phyloP scores from a whole-genome alignment of 164 flowering plant genomes.

The Piper betle region DNA sequence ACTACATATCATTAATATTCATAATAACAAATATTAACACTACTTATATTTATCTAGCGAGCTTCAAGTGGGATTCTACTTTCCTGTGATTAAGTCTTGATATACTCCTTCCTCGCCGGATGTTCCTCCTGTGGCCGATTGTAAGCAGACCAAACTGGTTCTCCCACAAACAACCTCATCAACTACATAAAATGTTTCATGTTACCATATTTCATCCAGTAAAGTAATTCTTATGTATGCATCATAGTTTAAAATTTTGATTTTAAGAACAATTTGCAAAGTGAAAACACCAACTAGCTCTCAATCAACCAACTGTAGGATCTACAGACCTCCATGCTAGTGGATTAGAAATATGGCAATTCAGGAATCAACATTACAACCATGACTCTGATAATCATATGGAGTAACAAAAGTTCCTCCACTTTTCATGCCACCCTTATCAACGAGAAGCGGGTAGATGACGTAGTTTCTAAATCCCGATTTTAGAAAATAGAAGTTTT shows the following conservation, averaged over 20 bases:
- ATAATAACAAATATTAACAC: not conserved
- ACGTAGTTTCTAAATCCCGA: too few relatives aligned
- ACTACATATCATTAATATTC: not conserved
- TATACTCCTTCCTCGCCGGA: slow-evolving; percentile 67
- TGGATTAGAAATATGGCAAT: too few relatives aligned
- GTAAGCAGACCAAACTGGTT: slow-evolving; percentile 79
- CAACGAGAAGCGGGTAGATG: too few relatives aligned
- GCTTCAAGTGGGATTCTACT: slow-evolving; percentile 36
- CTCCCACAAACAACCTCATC: slow-evolving; percentile 88
- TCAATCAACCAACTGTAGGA: too few relatives aligned
- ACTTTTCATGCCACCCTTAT: too few relatives aligned
- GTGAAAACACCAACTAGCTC: not conserved
- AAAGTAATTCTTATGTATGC: not conserved
- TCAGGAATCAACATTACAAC: too few relatives aligned
- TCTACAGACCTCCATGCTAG: too few relatives aligned
- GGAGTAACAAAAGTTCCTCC: too few relatives aligned
- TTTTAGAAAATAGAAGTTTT: too few relatives aligned
- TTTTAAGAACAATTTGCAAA: too few relatives aligned
- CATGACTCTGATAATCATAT: too few relatives aligned
- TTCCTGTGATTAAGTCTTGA: slow-evolving; percentile 21
- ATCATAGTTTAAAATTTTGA: not conserved
- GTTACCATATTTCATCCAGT: not conserved
- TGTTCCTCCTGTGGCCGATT: slow-evolving; percentile 88
- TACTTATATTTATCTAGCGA: slow-evolving; percentile 21
- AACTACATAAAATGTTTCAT: slow-evolving; percentile 24